Percentiles rank a stretch among this genome's conserved stretches.
Conservation (phyloP, 2,329 filamentous ascomycete species). For the Sclerotinia spermophila region DNA sequence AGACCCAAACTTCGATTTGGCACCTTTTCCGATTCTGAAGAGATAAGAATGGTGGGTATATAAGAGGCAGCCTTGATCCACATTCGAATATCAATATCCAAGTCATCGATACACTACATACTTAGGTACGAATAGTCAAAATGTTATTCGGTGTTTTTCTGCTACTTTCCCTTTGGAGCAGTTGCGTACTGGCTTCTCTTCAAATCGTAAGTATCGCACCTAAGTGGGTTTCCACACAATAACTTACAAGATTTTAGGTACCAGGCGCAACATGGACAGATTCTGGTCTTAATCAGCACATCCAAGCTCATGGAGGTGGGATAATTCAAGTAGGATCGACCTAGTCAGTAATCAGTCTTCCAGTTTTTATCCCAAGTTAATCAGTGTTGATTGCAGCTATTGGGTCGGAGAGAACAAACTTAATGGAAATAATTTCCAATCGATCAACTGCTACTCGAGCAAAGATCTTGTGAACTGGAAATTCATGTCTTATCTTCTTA, state of each 20-base stretch:
- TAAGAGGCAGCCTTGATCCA: not conserved
- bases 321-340: slow-evolving; percentile 55
- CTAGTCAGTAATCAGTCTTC: slow-evolving; percentile 34
- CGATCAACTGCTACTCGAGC: slow-evolving; percentile 65
- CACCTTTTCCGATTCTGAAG: not conserved
- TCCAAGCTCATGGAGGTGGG: slow-evolving; percentile 65
- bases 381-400: not conserved
- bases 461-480: slow-evolving; percentile 61
- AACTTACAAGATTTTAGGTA: slow-evolving; percentile 22
- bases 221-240: not conserved
- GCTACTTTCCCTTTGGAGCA: slow-evolving; percentile 10
- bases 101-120: not conserved
- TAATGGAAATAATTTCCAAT: slow-evolving; percentile 56
- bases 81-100: not conserved
- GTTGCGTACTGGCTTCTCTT: slow-evolving; percentile 7
- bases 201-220: slow-evolving; percentile 9
- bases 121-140: not conserved
- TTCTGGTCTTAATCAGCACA: slow-evolving; percentile 45
- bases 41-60: not conserved
- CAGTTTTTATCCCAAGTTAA: not conserved
- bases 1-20: not conserved
- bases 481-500: slow-evolving; percentile 56
- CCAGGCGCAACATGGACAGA: slow-evolving; percentile 35
- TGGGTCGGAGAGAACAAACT: slow-evolving; percentile 69
- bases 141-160: not conserved